Evolutionary conservation across 2,329 filamentous ascomycete genomes (phyloP), one percentile per base, ranked within the genome.

Genomic region (Chrysosporium keratinophilum): DNA sequence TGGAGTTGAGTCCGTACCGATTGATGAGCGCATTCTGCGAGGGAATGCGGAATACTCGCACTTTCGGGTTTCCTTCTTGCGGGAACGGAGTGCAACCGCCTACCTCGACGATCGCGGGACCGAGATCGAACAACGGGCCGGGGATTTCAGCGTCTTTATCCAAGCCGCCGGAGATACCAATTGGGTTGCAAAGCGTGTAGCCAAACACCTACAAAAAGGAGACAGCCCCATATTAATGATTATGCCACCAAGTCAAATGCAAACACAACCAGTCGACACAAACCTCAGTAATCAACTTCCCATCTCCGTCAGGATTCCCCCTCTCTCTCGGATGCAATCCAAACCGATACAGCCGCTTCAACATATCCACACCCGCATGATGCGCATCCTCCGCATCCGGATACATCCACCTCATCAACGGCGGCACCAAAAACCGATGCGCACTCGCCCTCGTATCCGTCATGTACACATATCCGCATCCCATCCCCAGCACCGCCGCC

Each of bases 131-230:
- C 35, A 98, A 76, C 12, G 84, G 79, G 63, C 91, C 86, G 1
- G 90, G 87, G 52, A 97, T 84, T 58, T 95, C 88, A 52, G 84
- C 93, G 65, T 95, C 81, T 76, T 98, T 97, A 74, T 97, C 93
- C 42, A 98, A 82, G 9, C 93, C 93, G 4, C 88, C 93, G n/a
- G 88, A 94, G 58, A 94, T 95, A 54, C 86, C 93, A 63, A 98
- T 83, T 1, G 93, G 93, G 70, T 96, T 97, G 63, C 80, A 76
- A 45, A 98, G 72, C 3, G 74, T 77, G 57, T 85, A 80, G 35
- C 86, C 88, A 66, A 95, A 96, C 17, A 97, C 83, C 67, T 74
- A 56, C 20, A 34, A 31, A 50, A 5, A 50, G 15, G 10, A n/a
- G 14, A n/a, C 15, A 40, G 17, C 19, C 23, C 33, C 47, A 7